A percentile compares a stretch with the other conserved stretches of the same genome.
Conservation (phyloP, 495 filamentous ascomycete genomes). For the Penicillium dipodomyicola region DNA sequence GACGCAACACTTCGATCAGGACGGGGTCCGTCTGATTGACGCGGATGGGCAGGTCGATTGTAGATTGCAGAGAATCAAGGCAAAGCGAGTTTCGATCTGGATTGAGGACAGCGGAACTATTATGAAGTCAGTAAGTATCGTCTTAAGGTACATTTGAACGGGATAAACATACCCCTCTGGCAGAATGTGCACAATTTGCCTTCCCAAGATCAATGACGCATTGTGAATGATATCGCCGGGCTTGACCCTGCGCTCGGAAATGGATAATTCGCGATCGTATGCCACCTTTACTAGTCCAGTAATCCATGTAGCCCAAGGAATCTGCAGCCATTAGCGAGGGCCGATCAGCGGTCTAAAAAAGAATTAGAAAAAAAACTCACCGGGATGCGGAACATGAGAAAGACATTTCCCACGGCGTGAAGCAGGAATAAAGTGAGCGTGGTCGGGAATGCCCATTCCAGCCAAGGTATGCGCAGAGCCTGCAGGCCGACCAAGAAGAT, state of each 20-base stretch:
- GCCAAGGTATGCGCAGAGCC: slow-evolving; percentile 85
- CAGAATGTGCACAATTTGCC: slow-evolving; percentile 93
- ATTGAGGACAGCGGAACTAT: slow-evolving; percentile 81
- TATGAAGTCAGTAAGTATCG: slow-evolving; percentile 24
- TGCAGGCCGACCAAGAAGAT: slow-evolving; percentile 83
- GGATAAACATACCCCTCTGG: slow-evolving; percentile 75
- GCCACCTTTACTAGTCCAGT: slow-evolving; percentile 67
- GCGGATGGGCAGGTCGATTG: slow-evolving; percentile 72
- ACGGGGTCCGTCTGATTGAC: slow-evolving; percentile 91
- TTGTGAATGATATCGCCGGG: slow-evolving; percentile 82
- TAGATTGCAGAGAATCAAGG: slow-evolving; percentile 58
- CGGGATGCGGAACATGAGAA: slow-evolving; percentile 89
- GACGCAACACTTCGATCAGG: slow-evolving; percentile 76
- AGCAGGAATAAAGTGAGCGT: slow-evolving; percentile 62
- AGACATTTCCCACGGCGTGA: slow-evolving; percentile 69
- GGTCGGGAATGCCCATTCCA: slow-evolving; percentile 78
- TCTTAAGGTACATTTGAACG: not conserved
- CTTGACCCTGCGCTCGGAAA: slow-evolving; percentile 86
- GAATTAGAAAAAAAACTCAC: slow-evolving; percentile 43
- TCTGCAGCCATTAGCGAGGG: slow-evolving; percentile 38
- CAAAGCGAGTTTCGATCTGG: slow-evolving; percentile 75
- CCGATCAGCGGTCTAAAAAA: not conserved
- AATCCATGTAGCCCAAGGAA: slow-evolving; percentile 66
- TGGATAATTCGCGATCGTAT: slow-evolving; percentile 86
- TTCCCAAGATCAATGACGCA: slow-evolving; percentile 86